Evolutionary conservation across 768 basidiomycete genomes (phyloP).

Genomic region (Boletus coccyginus): DNA sequence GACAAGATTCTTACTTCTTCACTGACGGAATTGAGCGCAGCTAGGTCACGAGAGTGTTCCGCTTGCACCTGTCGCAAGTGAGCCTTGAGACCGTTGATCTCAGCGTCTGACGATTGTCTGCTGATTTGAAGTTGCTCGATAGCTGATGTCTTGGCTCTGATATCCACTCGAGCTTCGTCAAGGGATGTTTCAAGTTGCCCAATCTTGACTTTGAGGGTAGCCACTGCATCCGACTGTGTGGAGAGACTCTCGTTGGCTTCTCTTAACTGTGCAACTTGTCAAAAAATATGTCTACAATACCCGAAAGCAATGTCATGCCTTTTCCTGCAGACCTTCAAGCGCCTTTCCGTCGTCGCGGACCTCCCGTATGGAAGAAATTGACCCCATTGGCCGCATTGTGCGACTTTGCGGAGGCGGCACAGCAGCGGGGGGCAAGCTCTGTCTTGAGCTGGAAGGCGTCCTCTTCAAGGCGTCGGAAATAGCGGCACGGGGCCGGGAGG

Average conservation of each 20-base stretch:
- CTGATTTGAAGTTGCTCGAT: slow-evolving; percentile 48
- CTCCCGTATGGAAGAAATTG: slow-evolving; percentile 75
- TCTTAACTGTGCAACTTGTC: slow-evolving; percentile 45
- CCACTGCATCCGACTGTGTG: slow-evolving; percentile 48
- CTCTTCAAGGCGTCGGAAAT: slow-evolving; percentile 66
- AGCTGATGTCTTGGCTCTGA: slow-evolving; percentile 42
- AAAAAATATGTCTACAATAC: slow-evolving; percentile 1
- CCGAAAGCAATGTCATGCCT: slow-evolving; percentile 39
- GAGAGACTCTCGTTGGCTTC: slow-evolving; percentile 53
- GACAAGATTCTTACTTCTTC: slow-evolving; percentile 45
- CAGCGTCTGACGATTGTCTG: slow-evolving; percentile 47
- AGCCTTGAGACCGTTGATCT: slow-evolving; percentile 44
- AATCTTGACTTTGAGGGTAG: slow-evolving; percentile 53
- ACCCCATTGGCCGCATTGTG: slow-evolving; percentile 48
- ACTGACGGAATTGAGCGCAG: slow-evolving; percentile 40
- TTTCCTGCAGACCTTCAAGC: slow-evolving; percentile 54
- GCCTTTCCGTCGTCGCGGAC: slow-evolving; percentile 60
- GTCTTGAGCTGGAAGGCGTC: slow-evolving; percentile 40
- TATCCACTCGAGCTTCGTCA: slow-evolving; percentile 43
- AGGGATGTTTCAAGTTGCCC: slow-evolving; percentile 49
- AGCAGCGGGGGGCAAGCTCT: slow-evolving; percentile 34
- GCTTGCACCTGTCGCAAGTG: slow-evolving; percentile 38
- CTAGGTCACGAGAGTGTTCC: slow-evolving; percentile 24
- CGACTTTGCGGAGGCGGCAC: slow-evolving; percentile 35
- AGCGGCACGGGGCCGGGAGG: slow-evolving; percentile 58